These are phyloP conservation scores for Blastobotrys persicus DNA, from an alignment of 1,139 yeast species.

Conservation along the genomic window DNA sequence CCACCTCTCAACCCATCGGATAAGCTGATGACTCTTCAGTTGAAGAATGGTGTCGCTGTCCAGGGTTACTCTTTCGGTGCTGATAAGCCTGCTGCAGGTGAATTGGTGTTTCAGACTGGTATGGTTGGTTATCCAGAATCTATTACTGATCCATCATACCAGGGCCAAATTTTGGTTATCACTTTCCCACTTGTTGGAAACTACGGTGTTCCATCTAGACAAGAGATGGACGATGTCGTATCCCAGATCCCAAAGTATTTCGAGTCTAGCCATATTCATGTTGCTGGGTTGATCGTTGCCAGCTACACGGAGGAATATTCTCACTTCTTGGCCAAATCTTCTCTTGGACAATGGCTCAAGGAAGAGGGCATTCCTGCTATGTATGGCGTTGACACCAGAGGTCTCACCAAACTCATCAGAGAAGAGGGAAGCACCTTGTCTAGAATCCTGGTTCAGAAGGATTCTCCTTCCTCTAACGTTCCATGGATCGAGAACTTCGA, in stretches of 20 bases:
- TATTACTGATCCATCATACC: constrained; percentile 97
- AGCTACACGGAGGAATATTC: constrained; percentile 96
- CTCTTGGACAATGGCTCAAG: constrained; percentile 91
- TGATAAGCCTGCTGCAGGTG: constrained; percentile 86
- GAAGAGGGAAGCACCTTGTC: constrained; percentile 92
- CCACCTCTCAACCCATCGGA: constrained; percentile 85
- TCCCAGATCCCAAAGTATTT: constrained; percentile 84
- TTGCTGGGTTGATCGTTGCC: constrained; percentile 96
- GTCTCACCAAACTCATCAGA: constrained; percentile 89
- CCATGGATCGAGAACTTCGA: constrained; percentile 66
- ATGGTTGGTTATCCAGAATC: constrained; percentile 98
- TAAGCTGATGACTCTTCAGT: constrained; percentile 83
- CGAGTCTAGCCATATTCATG: constrained; percentile 87
- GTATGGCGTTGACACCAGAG: constrained; percentile 96
- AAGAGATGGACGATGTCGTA: constrained; percentile 68
- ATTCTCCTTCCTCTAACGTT: constrained; percentile 43
- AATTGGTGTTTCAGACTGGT: constrained; percentile 98
- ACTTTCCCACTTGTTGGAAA: constrained; percentile 97
- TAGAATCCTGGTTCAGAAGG: constrained; percentile 64
- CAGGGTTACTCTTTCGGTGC: constrained; percentile 99
- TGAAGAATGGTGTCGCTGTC: constrained; percentile 82
- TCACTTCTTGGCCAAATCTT: constrained; percentile 87
- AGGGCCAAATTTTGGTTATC: constrained; percentile 94
- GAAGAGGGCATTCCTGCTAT: constrained; percentile 92
- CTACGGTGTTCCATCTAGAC: constrained; percentile 97